phyloP scores from a whole-genome alignment of 2,329 filamentous ascomycete genomes.

The Basipetospora chlamydospora region DNA sequence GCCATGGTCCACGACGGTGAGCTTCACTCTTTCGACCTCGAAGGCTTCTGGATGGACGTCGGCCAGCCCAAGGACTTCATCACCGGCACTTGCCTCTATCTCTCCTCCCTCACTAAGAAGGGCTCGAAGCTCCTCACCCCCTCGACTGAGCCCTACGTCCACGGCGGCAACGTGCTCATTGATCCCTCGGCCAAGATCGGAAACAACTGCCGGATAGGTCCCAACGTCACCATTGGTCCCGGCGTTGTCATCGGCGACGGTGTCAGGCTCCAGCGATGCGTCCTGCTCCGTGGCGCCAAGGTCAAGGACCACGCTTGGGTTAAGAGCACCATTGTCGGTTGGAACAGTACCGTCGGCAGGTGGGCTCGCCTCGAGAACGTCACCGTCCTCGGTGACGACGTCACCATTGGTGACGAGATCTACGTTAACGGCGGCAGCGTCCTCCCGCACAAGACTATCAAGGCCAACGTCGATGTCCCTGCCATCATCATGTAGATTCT shows the following conservation, averaged over 20 bases:
- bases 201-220: conserved; percentile 95
- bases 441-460: conserved; percentile 96
- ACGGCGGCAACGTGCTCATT: conserved; percentile 91
- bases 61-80: conserved; percentile 98
- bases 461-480: conserved; percentile 80
- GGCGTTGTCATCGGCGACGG: conserved; percentile 87
- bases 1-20: conserved; percentile 79
- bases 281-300: conserved; percentile 77
- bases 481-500: conserved; percentile 57
- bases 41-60: conserved; percentile 99
- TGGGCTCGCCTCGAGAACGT: conserved; percentile 98
- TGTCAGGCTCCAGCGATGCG: conserved; percentile 84
- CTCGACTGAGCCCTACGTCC: conserved; percentile 60
- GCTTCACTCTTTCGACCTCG: conserved; percentile 89
- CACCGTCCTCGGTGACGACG: conserved; percentile 92
- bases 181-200: conserved; percentile 91
- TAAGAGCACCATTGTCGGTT: conserved; percentile 96
- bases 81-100: conserved; percentile 88
- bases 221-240: conserved; percentile 91
- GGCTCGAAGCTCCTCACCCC: conserved; percentile 71
- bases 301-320: conserved; percentile 99
- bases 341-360: conserved; percentile 90
- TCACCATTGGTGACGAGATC: conserved; percentile 94
- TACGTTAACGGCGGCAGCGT: conserved; percentile 96
- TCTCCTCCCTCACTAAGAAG: conserved; percentile 83